These are phyloP conservation scores for Puccinia coronata DNA, from an alignment of 1,284 basidiomycete genomes.

Conservation along the genomic window DNA sequence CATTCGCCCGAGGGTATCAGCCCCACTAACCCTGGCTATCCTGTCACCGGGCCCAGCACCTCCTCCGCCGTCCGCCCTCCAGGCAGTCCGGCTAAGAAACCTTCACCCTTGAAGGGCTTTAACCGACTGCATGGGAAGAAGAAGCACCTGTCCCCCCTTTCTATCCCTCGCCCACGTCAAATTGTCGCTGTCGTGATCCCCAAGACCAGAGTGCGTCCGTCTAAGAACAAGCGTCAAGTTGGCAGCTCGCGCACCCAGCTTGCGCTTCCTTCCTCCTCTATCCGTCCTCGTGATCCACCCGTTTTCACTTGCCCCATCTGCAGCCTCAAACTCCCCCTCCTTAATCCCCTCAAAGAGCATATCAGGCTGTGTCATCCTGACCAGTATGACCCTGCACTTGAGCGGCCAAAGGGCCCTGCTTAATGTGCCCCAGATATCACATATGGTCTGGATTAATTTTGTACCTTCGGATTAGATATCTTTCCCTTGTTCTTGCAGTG, in stretches of 20 bases:
- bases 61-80: neutral
- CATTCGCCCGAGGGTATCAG: neutral
- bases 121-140: neutral
- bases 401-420: neutral
- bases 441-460: too few species aligned
- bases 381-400: neutral
- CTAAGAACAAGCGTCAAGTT: neutral
- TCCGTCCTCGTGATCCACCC: neutral
- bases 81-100: neutral
- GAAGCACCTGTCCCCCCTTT: neutral
- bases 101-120: neutral
- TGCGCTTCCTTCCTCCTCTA: neutral
- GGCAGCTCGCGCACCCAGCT: neutral
- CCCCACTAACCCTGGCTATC: constrained; percentile 2
- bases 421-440: too few species aligned
- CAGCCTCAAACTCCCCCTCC: neutral
- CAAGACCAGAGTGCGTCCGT: neutral
- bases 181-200: constrained; percentile 4
- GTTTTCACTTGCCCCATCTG: neutral
- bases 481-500: too few species aligned
- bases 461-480: too few species aligned
- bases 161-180: neutral
- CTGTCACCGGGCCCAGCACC: neutral
- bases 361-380: neutral
- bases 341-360: neutral